phyloP scores from a whole-genome alignment of 2,329 filamentous ascomycete species.

The Thermothelomyces thermophilus region DNA sequence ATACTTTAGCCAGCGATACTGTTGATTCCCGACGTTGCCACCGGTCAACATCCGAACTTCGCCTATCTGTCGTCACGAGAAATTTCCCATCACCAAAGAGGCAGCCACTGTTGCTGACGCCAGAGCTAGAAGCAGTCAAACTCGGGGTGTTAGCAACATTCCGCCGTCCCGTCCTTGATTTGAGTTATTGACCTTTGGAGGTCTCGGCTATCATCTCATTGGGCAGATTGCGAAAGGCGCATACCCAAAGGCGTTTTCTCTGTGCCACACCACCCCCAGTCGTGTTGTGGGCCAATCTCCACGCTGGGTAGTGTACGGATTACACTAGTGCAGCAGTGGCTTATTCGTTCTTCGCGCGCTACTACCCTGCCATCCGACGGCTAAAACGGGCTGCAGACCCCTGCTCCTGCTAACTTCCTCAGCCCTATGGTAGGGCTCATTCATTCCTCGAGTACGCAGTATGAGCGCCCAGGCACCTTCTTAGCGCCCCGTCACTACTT shows the following conservation, averaged over 20 bases:
- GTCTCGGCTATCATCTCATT: constrained; percentile 5
- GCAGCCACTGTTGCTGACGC: background rate
- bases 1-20: background rate
- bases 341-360: background rate
- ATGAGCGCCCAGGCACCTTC: background rate
- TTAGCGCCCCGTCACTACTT: background rate
- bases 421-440: constrained; percentile 16
- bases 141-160: too few relatives aligned
- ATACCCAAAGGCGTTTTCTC: constrained; percentile 4
- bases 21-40: background rate
- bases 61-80: background rate
- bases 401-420: constrained; percentile 2
- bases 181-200: background rate
- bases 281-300: constrained; percentile 10
- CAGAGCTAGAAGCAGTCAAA: background rate
- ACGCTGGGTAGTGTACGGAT: too few relatives aligned
- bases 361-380: background rate
- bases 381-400: constrained; percentile 7
- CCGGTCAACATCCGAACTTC: background rate
- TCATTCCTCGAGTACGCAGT: too few relatives aligned
- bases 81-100: background rate
- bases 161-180: background rate
- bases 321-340: background rate
- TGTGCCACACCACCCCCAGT: constrained; percentile 10
- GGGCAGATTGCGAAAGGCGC: constrained; percentile 16